phyloP scores from a whole-genome alignment of 2,329 filamentous ascomycete species.

The Fusarium piperis region DNA sequence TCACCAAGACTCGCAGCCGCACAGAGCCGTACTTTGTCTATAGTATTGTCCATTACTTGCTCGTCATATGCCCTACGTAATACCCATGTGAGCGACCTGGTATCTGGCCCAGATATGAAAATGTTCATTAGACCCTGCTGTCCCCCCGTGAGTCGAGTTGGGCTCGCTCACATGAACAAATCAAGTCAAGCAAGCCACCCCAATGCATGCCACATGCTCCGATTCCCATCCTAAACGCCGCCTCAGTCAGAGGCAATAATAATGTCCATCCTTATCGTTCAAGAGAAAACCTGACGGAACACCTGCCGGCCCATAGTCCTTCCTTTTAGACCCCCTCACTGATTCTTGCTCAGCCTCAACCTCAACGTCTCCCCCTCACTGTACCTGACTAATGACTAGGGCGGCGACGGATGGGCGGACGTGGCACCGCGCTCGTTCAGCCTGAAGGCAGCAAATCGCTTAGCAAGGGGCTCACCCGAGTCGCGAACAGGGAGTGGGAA shows the following conservation, averaged over 20 bases:
- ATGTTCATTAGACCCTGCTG: background rate
- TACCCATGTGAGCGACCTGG: background rate
- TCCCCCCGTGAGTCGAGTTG: background rate
- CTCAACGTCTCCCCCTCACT: background rate
- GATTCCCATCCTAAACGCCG: constrained; percentile 32
- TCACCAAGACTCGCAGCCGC: background rate
- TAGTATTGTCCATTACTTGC: background rate
- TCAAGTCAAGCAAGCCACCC: constrained; percentile 10
- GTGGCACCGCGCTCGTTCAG: constrained; percentile 57
- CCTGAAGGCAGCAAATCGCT: constrained; percentile 74
- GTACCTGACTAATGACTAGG: constrained; percentile 31
- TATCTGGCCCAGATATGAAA: background rate
- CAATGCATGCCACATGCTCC: constrained; percentile 28
- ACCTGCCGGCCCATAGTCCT: constrained; percentile 5
- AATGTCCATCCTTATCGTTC: constrained; percentile 7
- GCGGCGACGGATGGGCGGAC: constrained; percentile 37
- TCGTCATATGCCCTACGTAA: background rate
- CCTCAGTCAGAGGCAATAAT: constrained; percentile 27
- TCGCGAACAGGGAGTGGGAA: constrained; percentile 45
- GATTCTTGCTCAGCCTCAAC: background rate
- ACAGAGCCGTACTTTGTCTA: background rate
- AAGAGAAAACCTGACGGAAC: constrained; percentile 19
- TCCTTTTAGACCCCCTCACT: background rate
- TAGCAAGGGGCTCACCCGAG: constrained; percentile 68
- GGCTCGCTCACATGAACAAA: background rate